phyloP scores from a whole-genome alignment of 306 rosid species.

The Cicer bijugum region DNA sequence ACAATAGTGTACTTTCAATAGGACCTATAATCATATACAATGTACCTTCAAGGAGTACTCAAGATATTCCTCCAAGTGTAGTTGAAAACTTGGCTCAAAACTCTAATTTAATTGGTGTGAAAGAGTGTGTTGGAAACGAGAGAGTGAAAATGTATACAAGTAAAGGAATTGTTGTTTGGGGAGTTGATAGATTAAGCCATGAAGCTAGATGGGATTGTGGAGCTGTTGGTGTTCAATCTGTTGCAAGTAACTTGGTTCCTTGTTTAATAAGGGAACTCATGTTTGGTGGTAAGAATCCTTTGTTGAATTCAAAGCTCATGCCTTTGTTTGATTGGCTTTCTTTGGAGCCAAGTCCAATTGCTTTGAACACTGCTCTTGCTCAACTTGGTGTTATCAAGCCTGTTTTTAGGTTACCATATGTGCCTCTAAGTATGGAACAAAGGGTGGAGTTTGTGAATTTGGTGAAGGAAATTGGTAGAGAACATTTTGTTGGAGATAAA shows the following conservation, averaged over 20 bases:
- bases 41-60: constrained; percentile 72
- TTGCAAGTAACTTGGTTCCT: constrained; percentile 72
- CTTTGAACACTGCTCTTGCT: constrained; percentile 67
- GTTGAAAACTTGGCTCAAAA: constrained; percentile 56
- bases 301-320: constrained; percentile 57
- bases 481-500: constrained; percentile 65
- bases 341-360: constrained; percentile 65
- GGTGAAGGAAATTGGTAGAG: constrained; percentile 68
- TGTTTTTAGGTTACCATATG: constrained; percentile 79
- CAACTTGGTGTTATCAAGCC: constrained; percentile 83
- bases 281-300: constrained; percentile 58
- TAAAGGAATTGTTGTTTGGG: constrained; percentile 75
- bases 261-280: constrained; percentile 70
- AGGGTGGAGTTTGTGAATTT: constrained; percentile 66
- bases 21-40: constrained; percentile 80
- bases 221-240: constrained; percentile 77
- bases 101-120: constrained; percentile 75
- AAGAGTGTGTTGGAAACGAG: constrained; percentile 78
- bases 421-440: constrained; percentile 69
- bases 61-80: constrained; percentile 78
- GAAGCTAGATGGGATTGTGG: constrained; percentile 83
- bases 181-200: constrained; percentile 77
- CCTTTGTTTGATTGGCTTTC: constrained; percentile 71
- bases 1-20: constrained; percentile 65
- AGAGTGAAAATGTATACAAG: constrained; percentile 62